Evolutionary conservation across 2,329 filamentous ascomycete genomes (phyloP).

Genomic region (Pyrenochaeta sp.): DNA sequence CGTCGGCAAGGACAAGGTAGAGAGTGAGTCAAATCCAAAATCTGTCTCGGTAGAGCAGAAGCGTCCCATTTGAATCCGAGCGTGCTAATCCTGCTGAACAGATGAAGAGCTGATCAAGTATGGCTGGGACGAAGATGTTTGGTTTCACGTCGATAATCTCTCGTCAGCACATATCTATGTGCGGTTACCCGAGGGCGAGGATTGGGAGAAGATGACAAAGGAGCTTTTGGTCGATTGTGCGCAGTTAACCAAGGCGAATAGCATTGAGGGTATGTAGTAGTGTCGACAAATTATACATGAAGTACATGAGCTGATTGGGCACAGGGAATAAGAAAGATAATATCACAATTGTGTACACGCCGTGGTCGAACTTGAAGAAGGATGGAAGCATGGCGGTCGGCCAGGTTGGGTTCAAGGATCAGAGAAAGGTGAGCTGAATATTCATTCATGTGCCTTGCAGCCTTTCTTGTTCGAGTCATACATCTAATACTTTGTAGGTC

Average conservation of each 20-base stretch:
- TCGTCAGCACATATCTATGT: constrained; percentile 97
- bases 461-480: too few relatives aligned
- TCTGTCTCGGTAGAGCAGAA: not conserved
- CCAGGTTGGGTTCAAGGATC: constrained; percentile 93
- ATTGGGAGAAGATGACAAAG: constrained; percentile 82
- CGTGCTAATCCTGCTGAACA: constrained; percentile 56
- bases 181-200: constrained; percentile 76
- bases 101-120: constrained; percentile 96
- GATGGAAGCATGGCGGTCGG: constrained; percentile 94
- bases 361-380: constrained; percentile 95
- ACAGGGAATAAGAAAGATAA: constrained; percentile 98
- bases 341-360: constrained; percentile 94
- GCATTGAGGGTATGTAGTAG: constrained; percentile 75
- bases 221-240: constrained; percentile 84
- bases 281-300: too few relatives aligned
- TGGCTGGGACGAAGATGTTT: constrained; percentile 94
- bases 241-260: constrained; percentile 98
- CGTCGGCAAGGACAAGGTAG: constrained; percentile 98
- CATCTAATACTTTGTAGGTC: constrained; percentile 63
- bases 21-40: constrained; percentile 70
- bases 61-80: too few relatives aligned
- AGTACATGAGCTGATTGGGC: constrained; percentile 1
- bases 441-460: constrained; percentile 1
- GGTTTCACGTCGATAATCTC: constrained; percentile 98
- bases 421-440: constrained; percentile 64